Evolutionary conservation across 2,329 filamentous ascomycete genomes (phyloP).

Genomic region (Penicillium sp.): DNA sequence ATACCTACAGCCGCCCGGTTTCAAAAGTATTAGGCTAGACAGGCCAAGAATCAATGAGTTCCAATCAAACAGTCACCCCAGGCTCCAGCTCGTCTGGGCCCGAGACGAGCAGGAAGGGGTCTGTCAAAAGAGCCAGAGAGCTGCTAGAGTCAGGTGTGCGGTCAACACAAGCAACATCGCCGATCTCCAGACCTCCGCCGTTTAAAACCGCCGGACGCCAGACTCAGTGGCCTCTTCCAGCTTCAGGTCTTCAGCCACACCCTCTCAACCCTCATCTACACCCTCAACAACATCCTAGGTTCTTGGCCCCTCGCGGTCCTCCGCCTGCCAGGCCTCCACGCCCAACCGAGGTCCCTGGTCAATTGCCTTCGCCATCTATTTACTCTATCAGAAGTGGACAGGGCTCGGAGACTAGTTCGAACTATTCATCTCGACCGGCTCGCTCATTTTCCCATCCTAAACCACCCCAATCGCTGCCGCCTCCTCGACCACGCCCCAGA

Average conservation of each 20-base stretch:
- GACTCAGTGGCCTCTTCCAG: slow-evolving; percentile 46
- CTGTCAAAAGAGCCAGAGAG: slow-evolving; percentile 35
- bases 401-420: slow-evolving; percentile 23
- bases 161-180: slow-evolving; percentile 12
- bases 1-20: not conserved
- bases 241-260: slow-evolving; percentile 22
- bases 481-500: slow-evolving; percentile 9
- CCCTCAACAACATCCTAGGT: slow-evolving; percentile 25
- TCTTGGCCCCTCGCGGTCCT: slow-evolving; percentile 32
- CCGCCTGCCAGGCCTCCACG: slow-evolving; percentile 41
- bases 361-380: slow-evolving; percentile 36
- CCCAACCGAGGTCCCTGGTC: slow-evolving; percentile 26
- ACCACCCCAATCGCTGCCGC: slow-evolving; percentile 13
- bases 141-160: slow-evolving; percentile 31
- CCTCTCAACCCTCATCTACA: slow-evolving; percentile 26
- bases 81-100: slow-evolving; percentile 10
- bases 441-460: slow-evolving; percentile 29
- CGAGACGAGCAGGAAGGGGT: slow-evolving; percentile 26
- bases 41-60: slow-evolving; percentile 20
- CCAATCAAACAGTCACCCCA: slow-evolving; percentile 6
- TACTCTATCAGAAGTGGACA: slow-evolving; percentile 30
- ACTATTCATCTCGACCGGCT: slow-evolving; percentile 19
- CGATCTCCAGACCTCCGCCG: slow-evolving; percentile 11
- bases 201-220: slow-evolving; percentile 25
- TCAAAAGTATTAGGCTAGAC: not conserved